These are phyloP conservation scores for Pseudoperonospora humuli DNA, from an alignment of 352 stramenopile genomes.

Conservation along the genomic window DNA sequence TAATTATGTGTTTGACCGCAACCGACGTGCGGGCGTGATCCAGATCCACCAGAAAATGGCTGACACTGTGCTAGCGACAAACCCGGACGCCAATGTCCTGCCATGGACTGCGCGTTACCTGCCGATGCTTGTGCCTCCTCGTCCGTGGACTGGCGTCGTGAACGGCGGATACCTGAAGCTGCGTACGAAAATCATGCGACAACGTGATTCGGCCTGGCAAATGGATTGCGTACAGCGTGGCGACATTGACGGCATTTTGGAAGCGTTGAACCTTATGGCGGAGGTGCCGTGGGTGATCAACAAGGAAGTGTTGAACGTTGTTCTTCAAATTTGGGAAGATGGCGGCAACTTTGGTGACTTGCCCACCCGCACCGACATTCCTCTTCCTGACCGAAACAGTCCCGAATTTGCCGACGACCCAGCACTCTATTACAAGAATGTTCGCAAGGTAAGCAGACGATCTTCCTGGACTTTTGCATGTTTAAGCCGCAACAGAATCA, in stretches of 20 bases:
- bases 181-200: conserved; percentile 90
- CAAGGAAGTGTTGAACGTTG: conserved; percentile 87
- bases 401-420: conserved; percentile 57
- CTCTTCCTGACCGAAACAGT: conserved; percentile 47
- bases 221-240: conserved; percentile 86
- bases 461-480: conserved; percentile 7
- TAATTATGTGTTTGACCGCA: conserved; percentile 74
- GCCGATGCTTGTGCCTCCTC: conserved; percentile 95
- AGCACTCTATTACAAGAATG: conserved; percentile 60
- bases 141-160: conserved; percentile 82
- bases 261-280: conserved; percentile 90
- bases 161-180: conserved; percentile 92
- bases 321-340: conserved; percentile 86
- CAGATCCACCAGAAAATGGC: conserved; percentile 59
- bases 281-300: conserved; percentile 95
- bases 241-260: conserved; percentile 80
- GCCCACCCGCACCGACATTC: conserved; percentile 67
- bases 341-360: conserved; percentile 92
- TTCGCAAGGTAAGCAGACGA: conserved; percentile 73
- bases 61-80: conserved; percentile 42
- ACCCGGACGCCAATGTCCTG: conserved; percentile 49
- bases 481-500: conserved; percentile 69
- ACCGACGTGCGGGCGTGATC: conserved; percentile 72
- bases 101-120: conserved; percentile 85
- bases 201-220: conserved; percentile 70